Conservation (phyloP, 2,329 filamentous ascomycete genomes). For the Cordyceps sp. region DNA sequence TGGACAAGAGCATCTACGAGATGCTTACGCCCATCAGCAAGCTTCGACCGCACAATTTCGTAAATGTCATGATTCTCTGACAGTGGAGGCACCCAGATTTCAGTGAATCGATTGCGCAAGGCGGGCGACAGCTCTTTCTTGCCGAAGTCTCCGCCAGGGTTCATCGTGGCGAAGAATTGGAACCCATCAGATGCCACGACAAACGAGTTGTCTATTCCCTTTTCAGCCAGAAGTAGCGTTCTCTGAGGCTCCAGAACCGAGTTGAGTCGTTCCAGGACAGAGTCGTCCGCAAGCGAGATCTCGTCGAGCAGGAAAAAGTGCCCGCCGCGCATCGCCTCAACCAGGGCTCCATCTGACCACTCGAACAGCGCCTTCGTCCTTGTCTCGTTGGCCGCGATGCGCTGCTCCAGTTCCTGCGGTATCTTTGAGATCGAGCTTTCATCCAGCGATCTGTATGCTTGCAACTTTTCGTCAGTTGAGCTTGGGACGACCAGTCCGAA, state of each 20-base stretch:
- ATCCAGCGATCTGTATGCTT: slow-evolving; percentile 34
- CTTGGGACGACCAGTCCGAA: slow-evolving; percentile 23
- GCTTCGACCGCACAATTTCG: slow-evolving; percentile 69
- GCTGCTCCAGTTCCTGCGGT: slow-evolving; percentile 28
- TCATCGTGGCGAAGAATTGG: slow-evolving; percentile 98
- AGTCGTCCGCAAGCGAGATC: slow-evolving; percentile 94
- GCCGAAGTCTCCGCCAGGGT: slow-evolving; percentile 93
- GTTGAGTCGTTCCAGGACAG: slow-evolving; percentile 88
- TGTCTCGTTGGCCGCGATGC: slow-evolving; percentile 29
- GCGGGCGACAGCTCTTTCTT: slow-evolving; percentile 96
- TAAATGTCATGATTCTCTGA: slow-evolving; percentile 73
- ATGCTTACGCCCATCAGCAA: slow-evolving; percentile 35
- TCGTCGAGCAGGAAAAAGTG: slow-evolving; percentile 91
- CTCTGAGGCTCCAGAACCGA: slow-evolving; percentile 85
- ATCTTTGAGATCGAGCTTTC: slow-evolving; percentile 29
- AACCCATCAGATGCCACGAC: slow-evolving; percentile 64
- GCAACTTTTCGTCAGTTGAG: slow-evolving; percentile 37
- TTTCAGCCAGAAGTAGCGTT: slow-evolving; percentile 80
- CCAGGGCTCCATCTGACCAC: slow-evolving; percentile 87
- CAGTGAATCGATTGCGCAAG: slow-evolving; percentile 88
- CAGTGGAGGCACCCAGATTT: slow-evolving; percentile 92
- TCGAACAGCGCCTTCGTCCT: slow-evolving; percentile 81
- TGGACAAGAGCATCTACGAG: slow-evolving; percentile 57
- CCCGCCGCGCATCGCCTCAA: slow-evolving; percentile 82
- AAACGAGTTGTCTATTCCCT: slow-evolving; percentile 70